These are phyloP conservation scores for Penicillium sp. DNA, from an alignment of 2,329 filamentous ascomycete genomes.

Conservation along the genomic window DNA sequence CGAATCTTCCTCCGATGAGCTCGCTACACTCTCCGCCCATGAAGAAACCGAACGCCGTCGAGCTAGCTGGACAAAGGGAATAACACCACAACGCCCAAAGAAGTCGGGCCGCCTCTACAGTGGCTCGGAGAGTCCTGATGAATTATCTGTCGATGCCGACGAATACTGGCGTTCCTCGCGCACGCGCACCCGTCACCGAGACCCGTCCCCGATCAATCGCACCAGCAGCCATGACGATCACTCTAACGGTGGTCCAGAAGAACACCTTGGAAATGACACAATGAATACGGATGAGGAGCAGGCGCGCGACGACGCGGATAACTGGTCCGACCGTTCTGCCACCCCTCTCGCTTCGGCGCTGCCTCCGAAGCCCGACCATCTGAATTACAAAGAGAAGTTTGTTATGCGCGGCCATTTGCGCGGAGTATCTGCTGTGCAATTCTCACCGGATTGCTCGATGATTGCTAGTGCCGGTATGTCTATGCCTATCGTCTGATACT, in stretches of 20 bases:
- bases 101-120: conserved; percentile 27
- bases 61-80: conserved; percentile 36
- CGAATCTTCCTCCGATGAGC: conserved; percentile 42
- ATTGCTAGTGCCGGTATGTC: conserved; percentile 74
- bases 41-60: conserved; percentile 36
- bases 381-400: conserved; percentile 67
- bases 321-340: conserved; percentile 32
- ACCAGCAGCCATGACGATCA: conserved; percentile 13
- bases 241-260: conserved; percentile 14
- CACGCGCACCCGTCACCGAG: conserved; percentile 24
- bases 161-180: conserved; percentile 34
- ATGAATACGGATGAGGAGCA: conserved; percentile 14
- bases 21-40: conserved; percentile 36
- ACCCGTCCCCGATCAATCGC: conserved; percentile 23
- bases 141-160: conserved; percentile 40
- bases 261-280: conserved; percentile 22
- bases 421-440: conserved; percentile 78
- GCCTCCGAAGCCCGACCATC: conserved; percentile 51
- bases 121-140: conserved; percentile 46
- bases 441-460: conserved; percentile 85
- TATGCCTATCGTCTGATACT: not conserved
- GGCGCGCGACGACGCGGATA: conserved; percentile 10
- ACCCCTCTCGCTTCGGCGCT: conserved; percentile 41
- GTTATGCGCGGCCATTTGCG: conserved; percentile 73
- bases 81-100: conserved; percentile 30